phyloP scores from a whole-genome alignment of 2,329 filamentous ascomycete species.

The Sclerotiophoma versabilis region DNA sequence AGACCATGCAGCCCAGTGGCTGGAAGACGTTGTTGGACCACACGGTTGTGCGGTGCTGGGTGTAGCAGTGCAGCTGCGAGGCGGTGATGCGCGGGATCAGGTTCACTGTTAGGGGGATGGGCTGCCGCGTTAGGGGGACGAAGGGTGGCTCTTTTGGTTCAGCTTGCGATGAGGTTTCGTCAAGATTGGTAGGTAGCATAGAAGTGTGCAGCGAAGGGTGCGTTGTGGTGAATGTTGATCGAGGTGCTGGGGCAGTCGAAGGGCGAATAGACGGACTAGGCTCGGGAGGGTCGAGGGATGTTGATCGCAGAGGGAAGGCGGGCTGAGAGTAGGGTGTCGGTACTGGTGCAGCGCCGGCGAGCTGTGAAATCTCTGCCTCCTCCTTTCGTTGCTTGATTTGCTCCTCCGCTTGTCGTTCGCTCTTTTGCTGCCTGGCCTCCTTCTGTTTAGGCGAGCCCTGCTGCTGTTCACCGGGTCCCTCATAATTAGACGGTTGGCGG shows the following conservation, averaged over 20 bases:
- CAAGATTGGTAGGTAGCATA: not conserved
- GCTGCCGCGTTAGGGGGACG: constrained; percentile 36
- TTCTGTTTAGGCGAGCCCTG: constrained; percentile 3
- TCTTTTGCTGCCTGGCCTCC: not conserved
- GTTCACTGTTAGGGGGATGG: constrained; percentile 30
- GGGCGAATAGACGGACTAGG: constrained; percentile 15
- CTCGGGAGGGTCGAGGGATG: constrained; percentile 20
- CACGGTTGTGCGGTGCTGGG: constrained; percentile 34
- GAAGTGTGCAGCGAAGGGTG: constrained; percentile 3
- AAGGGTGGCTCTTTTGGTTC: constrained; percentile 17
- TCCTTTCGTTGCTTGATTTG: not conserved
- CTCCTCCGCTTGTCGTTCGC: not conserved
- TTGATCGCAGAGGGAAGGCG: constrained; percentile 9
- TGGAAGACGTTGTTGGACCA: constrained; percentile 43
- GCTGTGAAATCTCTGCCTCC: not conserved
- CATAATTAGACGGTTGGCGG: constrained; percentile 38
- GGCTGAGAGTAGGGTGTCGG: constrained; percentile 4
- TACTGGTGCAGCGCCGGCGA: not conserved
- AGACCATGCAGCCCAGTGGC: constrained; percentile 48
- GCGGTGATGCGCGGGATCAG: constrained; percentile 39
- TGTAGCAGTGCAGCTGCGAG: constrained; percentile 44
- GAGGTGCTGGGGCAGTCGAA: constrained; percentile 13
- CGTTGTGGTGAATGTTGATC: constrained; percentile 1
- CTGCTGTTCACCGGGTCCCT: constrained; percentile 18
- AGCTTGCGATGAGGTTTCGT: not conserved